These are phyloP conservation scores for Paxillus ammoniavirescens DNA, from an alignment of 768 basidiomycete species.

Conservation along the genomic window DNA sequence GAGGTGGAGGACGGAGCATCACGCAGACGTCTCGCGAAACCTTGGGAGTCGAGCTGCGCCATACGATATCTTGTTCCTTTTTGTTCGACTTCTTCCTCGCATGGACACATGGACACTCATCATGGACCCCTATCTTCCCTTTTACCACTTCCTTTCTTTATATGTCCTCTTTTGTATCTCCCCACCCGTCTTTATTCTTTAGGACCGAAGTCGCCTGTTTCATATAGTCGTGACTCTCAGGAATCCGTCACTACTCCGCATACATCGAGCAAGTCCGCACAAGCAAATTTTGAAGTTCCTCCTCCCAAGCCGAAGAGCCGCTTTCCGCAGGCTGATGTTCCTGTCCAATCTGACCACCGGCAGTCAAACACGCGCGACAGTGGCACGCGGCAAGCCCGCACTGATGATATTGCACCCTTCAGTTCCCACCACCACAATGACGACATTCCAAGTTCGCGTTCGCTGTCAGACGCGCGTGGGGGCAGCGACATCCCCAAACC, in stretches of 20 bases:
- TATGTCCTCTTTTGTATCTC: constrained; percentile 27
- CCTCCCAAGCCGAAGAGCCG: constrained; percentile 15
- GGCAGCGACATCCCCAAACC: constrained; percentile 16
- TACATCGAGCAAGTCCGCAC: constrained; percentile 15
- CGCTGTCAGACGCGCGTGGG: constrained; percentile 16
- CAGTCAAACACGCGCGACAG: constrained; percentile 14
- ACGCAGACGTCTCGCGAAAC: constrained; percentile 42
- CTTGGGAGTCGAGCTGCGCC: constrained; percentile 44
- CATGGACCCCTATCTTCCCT: constrained; percentile 36
- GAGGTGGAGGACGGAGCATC: constrained; percentile 33
- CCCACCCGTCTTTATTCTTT: constrained; percentile 36
- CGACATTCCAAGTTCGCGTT: constrained; percentile 18
- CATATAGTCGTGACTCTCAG: constrained; percentile 31
- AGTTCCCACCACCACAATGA: constrained; percentile 12
- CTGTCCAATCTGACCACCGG: constrained; percentile 10
- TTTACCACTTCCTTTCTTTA: constrained; percentile 30
- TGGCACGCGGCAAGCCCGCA: constrained; percentile 14
- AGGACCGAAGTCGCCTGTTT: constrained; percentile 40
- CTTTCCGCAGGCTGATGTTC: constrained; percentile 22
- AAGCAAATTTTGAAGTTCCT: constrained; percentile 11
- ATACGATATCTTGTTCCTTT: constrained; percentile 30
- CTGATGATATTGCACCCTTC: constrained; percentile 17
- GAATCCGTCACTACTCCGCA: constrained; percentile 12
- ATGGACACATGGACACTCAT: constrained; percentile 42
- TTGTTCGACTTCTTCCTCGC: constrained; percentile 37